Evolutionary conservation across 106 monocot species (phyloP), one percentile per base, ranked within the genome.

Genomic region (Apostasia ramifera): DNA sequence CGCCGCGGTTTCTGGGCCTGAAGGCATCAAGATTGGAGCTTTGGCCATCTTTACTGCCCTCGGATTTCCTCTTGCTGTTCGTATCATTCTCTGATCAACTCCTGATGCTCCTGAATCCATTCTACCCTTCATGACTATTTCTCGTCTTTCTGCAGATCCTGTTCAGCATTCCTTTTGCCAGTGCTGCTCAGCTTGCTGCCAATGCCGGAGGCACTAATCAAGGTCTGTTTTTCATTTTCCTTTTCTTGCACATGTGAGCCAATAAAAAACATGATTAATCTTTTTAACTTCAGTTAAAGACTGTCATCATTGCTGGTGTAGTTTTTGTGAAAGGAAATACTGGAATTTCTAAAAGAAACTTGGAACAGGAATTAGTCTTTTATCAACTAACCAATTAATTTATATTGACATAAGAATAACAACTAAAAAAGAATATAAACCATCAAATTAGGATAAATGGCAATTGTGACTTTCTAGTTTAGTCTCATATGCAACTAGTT

Each of bases 91-190:
- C 0, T 11, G 11, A 52, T 52, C 11, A 1, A 8, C 11, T 52
- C 52, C 6, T 5, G 1, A 15, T 13, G 7, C 53, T 12, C 11
- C 8, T 65, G 12, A 44, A 8, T 8, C 41, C 37, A 38, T 2
- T 9, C 2, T n/a, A 55, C 40, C 47, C 48, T n/a, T 8, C 5
- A 44, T 50, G 12, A 47, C 39, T 40, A 1, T 49, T 2, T 53
- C 38, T 68, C 14, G 13, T 53, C 37, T 63, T 14, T 14, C 40
- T 66, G n/a, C 72, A 73, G 76, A 76, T 80, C 47, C 69, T 76
- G 2, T 84, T 68, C 46, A 84, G 84, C 70, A 73, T 84, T 71
- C 84, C 84, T 53, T 84, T 80, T 59, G 80, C 84, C 11, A 69
- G 80, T 68, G 73, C 84, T 3, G 76, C 84, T 1, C 74, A 80